phyloP scores from a whole-genome alignment of 768 basidiomycete species.

The Boletus reticuloceps region DNA sequence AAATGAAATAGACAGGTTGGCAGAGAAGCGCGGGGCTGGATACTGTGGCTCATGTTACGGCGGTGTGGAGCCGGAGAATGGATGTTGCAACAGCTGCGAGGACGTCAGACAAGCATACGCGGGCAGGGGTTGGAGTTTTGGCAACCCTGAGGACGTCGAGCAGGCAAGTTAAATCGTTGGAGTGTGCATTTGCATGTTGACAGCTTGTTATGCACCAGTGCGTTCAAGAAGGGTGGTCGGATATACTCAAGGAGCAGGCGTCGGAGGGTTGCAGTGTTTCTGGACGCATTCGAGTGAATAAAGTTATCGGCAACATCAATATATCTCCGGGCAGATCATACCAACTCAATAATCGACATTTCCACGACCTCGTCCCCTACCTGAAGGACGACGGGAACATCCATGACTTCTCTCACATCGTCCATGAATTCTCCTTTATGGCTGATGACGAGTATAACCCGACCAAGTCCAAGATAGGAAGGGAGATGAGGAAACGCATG shows the following conservation, averaged over 20 bases:
- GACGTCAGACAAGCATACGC: slow-evolving; percentile 89
- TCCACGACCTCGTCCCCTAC: slow-evolving; percentile 93
- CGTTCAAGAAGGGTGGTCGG: slow-evolving; percentile 90
- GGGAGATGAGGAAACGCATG: slow-evolving; percentile 65
- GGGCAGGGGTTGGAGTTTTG: slow-evolving; percentile 93
- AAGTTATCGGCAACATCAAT: slow-evolving; percentile 94
- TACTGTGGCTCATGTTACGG: slow-evolving; percentile 99
- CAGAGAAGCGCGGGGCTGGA: slow-evolving; percentile 51
- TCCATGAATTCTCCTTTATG: slow-evolving; percentile 77
- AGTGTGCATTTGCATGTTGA: not conserved
- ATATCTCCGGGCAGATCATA: slow-evolving; percentile 95
- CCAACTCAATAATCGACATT: slow-evolving; percentile 75
- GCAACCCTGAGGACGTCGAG: slow-evolving; percentile 85
- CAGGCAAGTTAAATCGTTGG: slow-evolving; percentile 57
- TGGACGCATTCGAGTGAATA: slow-evolving; percentile 92
- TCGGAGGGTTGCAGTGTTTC: slow-evolving; percentile 93
- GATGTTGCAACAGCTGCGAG: slow-evolving; percentile 97
- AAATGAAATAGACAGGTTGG: slow-evolving; percentile 85
- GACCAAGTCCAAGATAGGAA: slow-evolving; percentile 58
- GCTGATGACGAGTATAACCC: slow-evolving; percentile 80
- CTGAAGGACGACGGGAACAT: slow-evolving; percentile 82
- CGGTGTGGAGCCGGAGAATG: slow-evolving; percentile 66
- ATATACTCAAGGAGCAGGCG: slow-evolving; percentile 88
- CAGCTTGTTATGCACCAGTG: slow-evolving; percentile 53
- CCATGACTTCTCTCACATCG: slow-evolving; percentile 91